Evolutionary conservation across 192 early-diverging fungal species (phyloP).

Genomic region (Lobosporangium transversale): DNA sequence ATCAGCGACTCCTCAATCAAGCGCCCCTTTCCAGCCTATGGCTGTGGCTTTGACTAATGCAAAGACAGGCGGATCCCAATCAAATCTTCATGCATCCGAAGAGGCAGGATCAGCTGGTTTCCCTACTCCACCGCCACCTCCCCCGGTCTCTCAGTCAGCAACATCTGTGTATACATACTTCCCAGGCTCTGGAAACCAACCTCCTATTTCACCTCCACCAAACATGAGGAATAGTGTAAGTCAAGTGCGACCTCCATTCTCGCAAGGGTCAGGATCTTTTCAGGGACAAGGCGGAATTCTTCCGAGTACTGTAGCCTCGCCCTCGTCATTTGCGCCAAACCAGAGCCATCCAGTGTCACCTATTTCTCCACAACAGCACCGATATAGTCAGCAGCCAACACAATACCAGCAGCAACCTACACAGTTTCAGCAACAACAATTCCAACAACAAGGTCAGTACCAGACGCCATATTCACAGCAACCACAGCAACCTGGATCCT

Average conservation of each 20-base stretch:
- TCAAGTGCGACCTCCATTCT: conserved; percentile 1
- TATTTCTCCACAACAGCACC: conserved; percentile 16
- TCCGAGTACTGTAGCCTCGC: background rate
- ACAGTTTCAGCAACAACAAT: conserved; percentile 16
- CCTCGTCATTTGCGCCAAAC: background rate
- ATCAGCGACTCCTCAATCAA: background rate
- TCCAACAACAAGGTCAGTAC: too few relatives aligned
- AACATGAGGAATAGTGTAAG: conserved; percentile 12
- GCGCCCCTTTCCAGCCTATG: conserved; percentile 16
- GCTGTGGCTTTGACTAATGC: conserved; percentile 6
- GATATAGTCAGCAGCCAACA: conserved; percentile 18
- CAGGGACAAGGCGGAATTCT: background rate
- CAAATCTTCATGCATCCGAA: too few relatives aligned
- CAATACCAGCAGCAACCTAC: conserved; percentile 14
- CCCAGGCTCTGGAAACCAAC: conserved; percentile 36
- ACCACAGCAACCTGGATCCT: conserved; percentile 1
- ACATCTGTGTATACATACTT: conserved; percentile 33
- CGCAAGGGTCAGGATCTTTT: conserved; percentile 8
- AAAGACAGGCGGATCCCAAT: background rate
- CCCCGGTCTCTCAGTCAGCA: conserved; percentile 1
- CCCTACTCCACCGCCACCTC: conserved; percentile 33
- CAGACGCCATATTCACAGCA: conserved; percentile 3
- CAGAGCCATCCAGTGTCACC: conserved; percentile 22
- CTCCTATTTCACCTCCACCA: conserved; percentile 45
- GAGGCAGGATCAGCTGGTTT: conserved; percentile 1